phyloP scores from a whole-genome alignment of 805 yeast genomes.

The Pichia phayaonensis region DNA sequence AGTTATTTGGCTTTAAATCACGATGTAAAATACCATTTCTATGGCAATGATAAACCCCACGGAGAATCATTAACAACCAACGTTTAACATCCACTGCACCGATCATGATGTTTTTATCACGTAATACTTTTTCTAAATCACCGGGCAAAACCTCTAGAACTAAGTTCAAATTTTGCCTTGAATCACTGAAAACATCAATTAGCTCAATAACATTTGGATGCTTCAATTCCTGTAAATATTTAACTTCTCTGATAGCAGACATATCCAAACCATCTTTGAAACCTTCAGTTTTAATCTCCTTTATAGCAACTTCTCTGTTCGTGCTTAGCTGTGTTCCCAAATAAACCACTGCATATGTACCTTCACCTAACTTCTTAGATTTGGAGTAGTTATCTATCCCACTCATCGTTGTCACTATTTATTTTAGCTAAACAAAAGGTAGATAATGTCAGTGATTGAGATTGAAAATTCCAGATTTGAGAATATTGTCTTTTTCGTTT shows the following conservation, averaged over 20 bases:
- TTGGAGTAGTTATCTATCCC: constrained; percentile 27
- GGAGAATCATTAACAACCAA: constrained; percentile 88
- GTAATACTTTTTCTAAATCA: constrained; percentile 83
- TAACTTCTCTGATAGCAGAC: constrained; percentile 94
- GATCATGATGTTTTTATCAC: constrained; percentile 69
- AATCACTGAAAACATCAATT: constrained; percentile 73
- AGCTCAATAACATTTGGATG: constrained; percentile 81
- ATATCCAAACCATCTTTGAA: constrained; percentile 96
- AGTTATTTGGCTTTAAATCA: constrained; percentile 88
- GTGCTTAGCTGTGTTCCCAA: constrained; percentile 61
- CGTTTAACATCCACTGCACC: constrained; percentile 83
- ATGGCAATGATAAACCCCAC: constrained; percentile 96
- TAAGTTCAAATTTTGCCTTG: constrained; percentile 59
- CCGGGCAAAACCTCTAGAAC: constrained; percentile 92
- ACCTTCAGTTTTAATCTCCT: constrained; percentile 89
- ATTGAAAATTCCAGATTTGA: neutral
- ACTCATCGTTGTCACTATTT: neutral
- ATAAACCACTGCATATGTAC: constrained; percentile 96
- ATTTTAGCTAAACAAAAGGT: neutral
- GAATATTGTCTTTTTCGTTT: neutral
- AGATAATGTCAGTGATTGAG: neutral
- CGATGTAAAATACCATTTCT: constrained; percentile 85
- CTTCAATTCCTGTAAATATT: constrained; percentile 73
- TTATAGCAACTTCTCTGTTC: constrained; percentile 70
- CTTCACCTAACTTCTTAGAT: constrained; percentile 94